Evolutionary conservation across 345 rosid species (phyloP).

Genomic region (Orychophragmus violaceus): DNA sequence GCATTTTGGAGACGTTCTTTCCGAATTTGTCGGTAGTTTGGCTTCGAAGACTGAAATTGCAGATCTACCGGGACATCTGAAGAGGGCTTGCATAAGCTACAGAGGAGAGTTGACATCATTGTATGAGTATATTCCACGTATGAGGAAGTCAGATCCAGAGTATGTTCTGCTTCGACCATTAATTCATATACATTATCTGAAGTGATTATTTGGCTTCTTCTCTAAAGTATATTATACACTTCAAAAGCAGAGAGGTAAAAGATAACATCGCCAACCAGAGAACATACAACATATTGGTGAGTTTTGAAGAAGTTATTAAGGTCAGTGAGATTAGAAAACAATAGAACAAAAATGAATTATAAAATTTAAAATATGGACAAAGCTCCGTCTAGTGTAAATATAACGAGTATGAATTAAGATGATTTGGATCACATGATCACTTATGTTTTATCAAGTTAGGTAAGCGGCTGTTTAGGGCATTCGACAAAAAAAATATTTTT

Average conservation of each 20-base stretch:
- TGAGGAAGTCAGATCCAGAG: constrained; percentile 75
- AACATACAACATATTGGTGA: constrained; percentile 63
- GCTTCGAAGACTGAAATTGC: constrained; percentile 50
- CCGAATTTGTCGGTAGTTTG: constrained; percentile 61
- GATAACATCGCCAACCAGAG: constrained; percentile 37
- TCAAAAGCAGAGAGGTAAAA: constrained; percentile 45
- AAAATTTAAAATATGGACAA: too few species aligned
- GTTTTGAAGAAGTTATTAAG: constrained; percentile 21
- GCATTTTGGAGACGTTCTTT: constrained; percentile 88
- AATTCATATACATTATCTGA: not conserved
- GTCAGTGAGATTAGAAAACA: constrained; percentile 3
- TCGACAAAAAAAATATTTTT: too few species aligned
- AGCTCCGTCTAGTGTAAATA: too few species aligned
- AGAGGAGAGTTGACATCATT: constrained; percentile 62
- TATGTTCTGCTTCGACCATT: constrained; percentile 31
- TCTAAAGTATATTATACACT: not conserved
- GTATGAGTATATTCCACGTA: constrained; percentile 78
- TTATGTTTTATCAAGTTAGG: too few species aligned
- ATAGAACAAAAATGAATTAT: too few species aligned
- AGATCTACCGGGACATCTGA: constrained; percentile 62
- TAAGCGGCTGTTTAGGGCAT: too few species aligned
- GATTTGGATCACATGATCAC: too few species aligned
- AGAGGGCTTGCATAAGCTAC: constrained; percentile 82
- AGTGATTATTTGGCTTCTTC: not conserved
- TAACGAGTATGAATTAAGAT: too few species aligned